Evolutionary conservation across 805 yeast genomes (phyloP).

Genomic region (Myxozyma neotropica): DNA sequence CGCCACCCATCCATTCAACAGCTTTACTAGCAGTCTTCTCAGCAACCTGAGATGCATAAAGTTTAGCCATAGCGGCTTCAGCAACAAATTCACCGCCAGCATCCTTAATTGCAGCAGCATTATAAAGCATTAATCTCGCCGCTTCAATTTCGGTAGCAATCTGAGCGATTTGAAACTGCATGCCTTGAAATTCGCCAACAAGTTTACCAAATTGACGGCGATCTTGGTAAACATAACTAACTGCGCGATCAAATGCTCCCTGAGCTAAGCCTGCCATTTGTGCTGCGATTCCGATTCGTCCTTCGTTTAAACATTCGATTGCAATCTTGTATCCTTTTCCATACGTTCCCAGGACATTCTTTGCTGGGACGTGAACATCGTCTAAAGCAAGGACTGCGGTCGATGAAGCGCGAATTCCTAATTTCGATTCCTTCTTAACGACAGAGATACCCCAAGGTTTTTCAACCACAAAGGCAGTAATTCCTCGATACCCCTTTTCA

Average conservation of each 20-base stretch:
- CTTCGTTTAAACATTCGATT: slow-evolving; percentile 49
- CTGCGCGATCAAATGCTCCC: slow-evolving; percentile 49
- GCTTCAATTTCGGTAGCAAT: slow-evolving; percentile 51
- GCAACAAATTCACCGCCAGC: slow-evolving; percentile 46
- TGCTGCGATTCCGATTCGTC: slow-evolving; percentile 51
- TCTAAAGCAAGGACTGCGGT: slow-evolving; percentile 49
- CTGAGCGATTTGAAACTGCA: slow-evolving; percentile 52
- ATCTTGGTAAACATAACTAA: slow-evolving; percentile 45
- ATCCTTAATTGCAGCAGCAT: slow-evolving; percentile 52
- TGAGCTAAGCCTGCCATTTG: slow-evolving; percentile 51
- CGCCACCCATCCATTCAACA: slow-evolving; percentile 54
- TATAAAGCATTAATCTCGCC: slow-evolving; percentile 47
- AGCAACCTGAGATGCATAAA: slow-evolving; percentile 48
- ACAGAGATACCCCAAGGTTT: slow-evolving; percentile 47
- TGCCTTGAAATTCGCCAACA: slow-evolving; percentile 51
- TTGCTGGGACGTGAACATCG: slow-evolving; percentile 48
- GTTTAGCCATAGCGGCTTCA: slow-evolving; percentile 52
- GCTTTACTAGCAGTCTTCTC: slow-evolving; percentile 47
- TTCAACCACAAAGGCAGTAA: slow-evolving; percentile 50
- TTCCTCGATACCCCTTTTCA: slow-evolving; percentile 49
- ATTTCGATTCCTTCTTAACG: slow-evolving; percentile 50
- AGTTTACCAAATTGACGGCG: slow-evolving; percentile 49
- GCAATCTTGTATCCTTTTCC: slow-evolving; percentile 53
- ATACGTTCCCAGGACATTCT: slow-evolving; percentile 47
- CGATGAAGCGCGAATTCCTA: slow-evolving; percentile 50